Evolutionary conservation across 208 protist species (phyloP).

Genomic region (Entamoeba dispar): DNA sequence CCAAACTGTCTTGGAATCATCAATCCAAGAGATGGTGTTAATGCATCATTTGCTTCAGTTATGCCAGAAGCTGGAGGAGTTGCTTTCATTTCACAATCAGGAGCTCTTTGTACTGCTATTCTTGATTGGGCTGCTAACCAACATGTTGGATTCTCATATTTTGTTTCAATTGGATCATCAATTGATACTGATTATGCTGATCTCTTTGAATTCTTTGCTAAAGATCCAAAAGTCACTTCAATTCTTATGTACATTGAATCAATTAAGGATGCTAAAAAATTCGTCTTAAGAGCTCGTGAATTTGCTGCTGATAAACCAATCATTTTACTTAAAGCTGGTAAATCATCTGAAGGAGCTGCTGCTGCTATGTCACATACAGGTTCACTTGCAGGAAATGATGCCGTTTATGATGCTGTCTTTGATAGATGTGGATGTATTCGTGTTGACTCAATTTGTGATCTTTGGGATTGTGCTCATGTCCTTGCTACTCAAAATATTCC

Average conservation of each 20-base stretch:
- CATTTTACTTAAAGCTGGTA: constrained; percentile 27
- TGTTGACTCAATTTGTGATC: constrained; percentile 17
- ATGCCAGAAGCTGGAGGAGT: constrained; percentile 7
- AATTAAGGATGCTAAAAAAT: constrained; percentile 18
- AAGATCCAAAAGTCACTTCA: constrained; percentile 11
- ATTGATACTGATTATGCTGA: constrained; percentile 24
- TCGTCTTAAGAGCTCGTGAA: constrained; percentile 13
- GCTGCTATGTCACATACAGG: constrained; percentile 33
- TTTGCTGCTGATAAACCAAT: constrained; percentile 18
- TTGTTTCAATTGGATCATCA: constrained; percentile 25
- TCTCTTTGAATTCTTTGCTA: constrained; percentile 16
- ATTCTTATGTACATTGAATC: constrained; percentile 30
- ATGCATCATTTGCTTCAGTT: constrained; percentile 22
- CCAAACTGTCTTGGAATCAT: constrained; percentile 25
- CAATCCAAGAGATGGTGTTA: neutral
- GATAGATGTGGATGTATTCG: constrained; percentile 19
- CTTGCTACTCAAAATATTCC: neutral
- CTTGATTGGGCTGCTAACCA: constrained; percentile 12
- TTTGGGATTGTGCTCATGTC: constrained; percentile 17
- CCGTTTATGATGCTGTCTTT: constrained; percentile 16
- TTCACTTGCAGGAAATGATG: constrained; percentile 25
- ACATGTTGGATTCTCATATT: constrained; percentile 29
- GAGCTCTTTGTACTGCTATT: constrained; percentile 26
- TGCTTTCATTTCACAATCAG: constrained; percentile 31
- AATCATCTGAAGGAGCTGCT: constrained; percentile 14